Percentiles rank a stretch among this genome's conserved stretches.
Evolutionary conservation across 2,329 filamentous ascomycete genomes (phyloP).

Genomic region (Stagonosporopsis cucurbitacearum): DNA sequence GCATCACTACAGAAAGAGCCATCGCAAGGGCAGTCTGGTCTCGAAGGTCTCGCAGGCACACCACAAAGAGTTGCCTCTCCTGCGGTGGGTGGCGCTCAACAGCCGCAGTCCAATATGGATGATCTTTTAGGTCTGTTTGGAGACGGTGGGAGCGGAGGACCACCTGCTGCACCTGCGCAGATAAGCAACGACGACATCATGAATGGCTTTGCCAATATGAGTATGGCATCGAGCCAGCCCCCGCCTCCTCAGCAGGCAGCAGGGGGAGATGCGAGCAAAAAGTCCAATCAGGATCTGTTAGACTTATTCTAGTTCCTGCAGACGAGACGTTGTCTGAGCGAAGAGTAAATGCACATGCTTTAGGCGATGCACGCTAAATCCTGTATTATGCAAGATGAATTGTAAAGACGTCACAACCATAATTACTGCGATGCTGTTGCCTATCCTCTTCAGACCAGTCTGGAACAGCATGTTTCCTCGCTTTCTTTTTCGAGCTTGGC

Average conservation of each 20-base stretch:
- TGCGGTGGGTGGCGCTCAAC: constrained; percentile 50
- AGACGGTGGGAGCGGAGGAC: constrained; percentile 44
- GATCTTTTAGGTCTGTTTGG: constrained; percentile 78
- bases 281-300: constrained; percentile 63
- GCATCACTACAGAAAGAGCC: constrained; percentile 79
- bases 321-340: constrained; percentile 1
- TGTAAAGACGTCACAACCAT: not conserved
- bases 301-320: constrained; percentile 57
- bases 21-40: constrained; percentile 54
- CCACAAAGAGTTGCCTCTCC: constrained; percentile 74
- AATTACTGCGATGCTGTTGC: constrained; percentile 3
- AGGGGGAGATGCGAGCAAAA: constrained; percentile 59
- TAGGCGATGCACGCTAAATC: not conserved
- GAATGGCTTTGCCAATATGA: constrained; percentile 84
- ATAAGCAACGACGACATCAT: constrained; percentile 64
- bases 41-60: constrained; percentile 66
- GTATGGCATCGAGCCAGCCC: constrained; percentile 71
- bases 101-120: constrained; percentile 69
- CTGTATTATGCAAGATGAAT: not conserved
- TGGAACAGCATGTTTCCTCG: constrained; percentile 8
- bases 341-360: constrained; percentile 1
- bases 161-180: constrained; percentile 41
- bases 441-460: constrained; percentile 1
- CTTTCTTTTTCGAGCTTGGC: constrained; percentile 10
- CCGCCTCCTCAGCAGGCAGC: constrained; percentile 69